phyloP scores from a whole-genome alignment of 306 rosid genomes.

The Boehmeria nivea region DNA sequence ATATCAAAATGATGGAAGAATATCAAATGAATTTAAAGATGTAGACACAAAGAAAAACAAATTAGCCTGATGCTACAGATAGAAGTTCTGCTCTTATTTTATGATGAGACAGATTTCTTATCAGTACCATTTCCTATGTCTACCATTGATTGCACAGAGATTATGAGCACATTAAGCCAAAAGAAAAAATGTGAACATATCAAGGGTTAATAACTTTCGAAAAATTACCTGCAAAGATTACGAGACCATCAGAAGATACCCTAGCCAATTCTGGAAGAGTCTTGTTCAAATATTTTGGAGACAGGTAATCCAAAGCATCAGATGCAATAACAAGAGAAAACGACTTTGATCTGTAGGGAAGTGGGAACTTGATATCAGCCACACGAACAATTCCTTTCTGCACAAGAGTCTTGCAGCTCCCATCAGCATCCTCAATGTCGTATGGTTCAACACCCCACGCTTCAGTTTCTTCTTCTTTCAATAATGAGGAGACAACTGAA shows the following conservation, averaged over 20 bases:
- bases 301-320: constrained; percentile 85
- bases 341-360: constrained; percentile 79
- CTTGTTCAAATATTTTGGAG: constrained; percentile 78
- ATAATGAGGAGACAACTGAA: constrained; percentile 60
- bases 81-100: too few species aligned
- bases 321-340: constrained; percentile 79
- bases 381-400: constrained; percentile 69
- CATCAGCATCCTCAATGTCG: constrained; percentile 75
- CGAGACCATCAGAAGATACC: constrained; percentile 64
- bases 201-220: neutral
- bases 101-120: neutral
- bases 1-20: too few species aligned
- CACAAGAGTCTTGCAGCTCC: constrained; percentile 66
- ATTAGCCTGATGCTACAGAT: too few species aligned
- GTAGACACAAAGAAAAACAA: too few species aligned
- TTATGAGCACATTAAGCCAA: neutral
- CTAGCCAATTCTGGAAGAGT: constrained; percentile 86
- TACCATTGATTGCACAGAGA: too few species aligned
- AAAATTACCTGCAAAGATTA: constrained; percentile 65
- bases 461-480: constrained; percentile 70
- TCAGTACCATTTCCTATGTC: neutral
- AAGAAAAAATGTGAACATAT: too few species aligned
- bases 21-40: too few species aligned
- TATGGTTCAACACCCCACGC: constrained; percentile 95
- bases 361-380: constrained; percentile 77